Conservation (phyloP, 495 filamentous ascomycete species). For the Penicillium canariense region DNA sequence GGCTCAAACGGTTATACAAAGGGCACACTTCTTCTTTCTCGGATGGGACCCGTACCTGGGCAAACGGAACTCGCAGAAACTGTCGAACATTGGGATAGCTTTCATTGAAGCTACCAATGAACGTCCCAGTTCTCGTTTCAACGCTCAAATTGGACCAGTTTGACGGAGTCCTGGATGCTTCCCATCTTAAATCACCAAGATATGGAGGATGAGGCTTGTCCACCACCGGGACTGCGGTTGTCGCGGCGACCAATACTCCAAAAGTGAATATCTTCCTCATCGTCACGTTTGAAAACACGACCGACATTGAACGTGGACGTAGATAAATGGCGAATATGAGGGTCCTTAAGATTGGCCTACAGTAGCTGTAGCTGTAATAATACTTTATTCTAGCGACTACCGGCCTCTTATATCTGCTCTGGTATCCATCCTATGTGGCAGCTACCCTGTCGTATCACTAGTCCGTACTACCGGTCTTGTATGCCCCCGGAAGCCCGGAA, state of each 20-base stretch:
- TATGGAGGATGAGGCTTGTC: background rate
- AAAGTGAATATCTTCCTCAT: background rate
- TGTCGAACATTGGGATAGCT: constrained; percentile 3
- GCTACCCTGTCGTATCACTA: background rate
- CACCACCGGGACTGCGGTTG: background rate
- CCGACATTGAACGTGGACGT: background rate
- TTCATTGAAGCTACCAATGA: constrained; percentile 1
- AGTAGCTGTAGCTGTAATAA: too few relatives aligned
- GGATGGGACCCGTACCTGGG: background rate
- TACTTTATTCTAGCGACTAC: too few relatives aligned
- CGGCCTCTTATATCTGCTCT: background rate
- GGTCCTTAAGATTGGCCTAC: too few relatives aligned
- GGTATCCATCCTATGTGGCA: background rate
- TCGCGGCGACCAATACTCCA: background rate
- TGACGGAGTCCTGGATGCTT: background rate
- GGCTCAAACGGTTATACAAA: background rate
- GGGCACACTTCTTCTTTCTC: too few relatives aligned
- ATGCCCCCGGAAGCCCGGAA: background rate
- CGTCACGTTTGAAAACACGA: background rate
- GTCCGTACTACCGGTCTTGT: background rate
- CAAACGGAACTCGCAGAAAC: constrained; percentile 3
- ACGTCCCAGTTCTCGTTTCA: background rate
- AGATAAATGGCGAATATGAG: too few relatives aligned
- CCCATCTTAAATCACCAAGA: background rate
- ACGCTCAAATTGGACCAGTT: constrained; percentile 2